Evolutionary conservation across 768 basidiomycete species (phyloP), one percentile per base, ranked within the genome.

Genomic region (Rhodotorula toruloides): DNA sequence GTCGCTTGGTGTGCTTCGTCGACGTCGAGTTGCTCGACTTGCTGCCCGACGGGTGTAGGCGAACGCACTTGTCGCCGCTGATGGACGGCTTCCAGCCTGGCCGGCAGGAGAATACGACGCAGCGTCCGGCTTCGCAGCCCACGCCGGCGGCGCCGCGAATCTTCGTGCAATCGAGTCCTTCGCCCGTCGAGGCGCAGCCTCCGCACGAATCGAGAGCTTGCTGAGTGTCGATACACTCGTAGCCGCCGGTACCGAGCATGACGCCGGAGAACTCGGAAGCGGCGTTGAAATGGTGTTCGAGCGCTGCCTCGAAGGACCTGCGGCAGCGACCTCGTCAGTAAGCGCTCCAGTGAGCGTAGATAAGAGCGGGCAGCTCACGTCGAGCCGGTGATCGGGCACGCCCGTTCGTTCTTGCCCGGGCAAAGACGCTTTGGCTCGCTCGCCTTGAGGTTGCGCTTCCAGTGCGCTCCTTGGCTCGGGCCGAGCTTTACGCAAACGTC

Each of bases 201-300:
- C 88, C 89, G 77, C 89, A 90, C 21, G 85, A 85, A 65, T 84
- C 81, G 52, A 90, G 81, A 65, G 89, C 87, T 48, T 78, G 79
- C 11, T 77, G 69, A 37, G 82, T 82, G 77, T 90, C 86, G 57
- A 90, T 73, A 74, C 81, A 75, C 54, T 67, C 66, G 46, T 67
- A 71, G 16, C 69, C 69, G 16, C 69, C 65, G 4, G 47, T 42
- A 42, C 64, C 61, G 40, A 39, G 32, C 52, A 64, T 50, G 62
- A 61, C 32, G 31, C 58, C 55, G 31, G 63, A 61, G 55, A 69
- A 61, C 29, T 65, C 63, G 49, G 40, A 42, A 27, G 36, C 49
- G 22, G 58, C 53, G 31, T 57, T 59, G 58, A 61, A 64, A 55
- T 69, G 68, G 50, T 64, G 63, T 27, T 54, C 47, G 49, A 69